Base-by-base conservation (phyloP, 495 filamentous ascomycete species). In the Tuber umbilicatum region DNA sequence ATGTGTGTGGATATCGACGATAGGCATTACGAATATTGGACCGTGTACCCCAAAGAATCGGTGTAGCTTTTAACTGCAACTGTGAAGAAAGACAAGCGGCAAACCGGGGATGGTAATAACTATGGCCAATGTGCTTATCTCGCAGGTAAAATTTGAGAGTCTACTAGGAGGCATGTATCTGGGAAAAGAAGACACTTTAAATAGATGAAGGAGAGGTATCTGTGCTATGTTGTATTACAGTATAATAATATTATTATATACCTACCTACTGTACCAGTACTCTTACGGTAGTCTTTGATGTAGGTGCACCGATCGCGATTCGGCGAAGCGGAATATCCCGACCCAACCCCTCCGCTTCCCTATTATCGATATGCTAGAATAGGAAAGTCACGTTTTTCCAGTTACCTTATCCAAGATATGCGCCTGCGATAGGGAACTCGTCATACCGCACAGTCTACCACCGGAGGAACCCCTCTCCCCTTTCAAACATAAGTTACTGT, bases 1-100 rank as follows among this genome's bases (percentile, higher is more conserved):
- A 86, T 98, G 94, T 19, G 94, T 97, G 85, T 97, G 94, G 80
- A 97, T 88, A 84, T 97, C 94, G 68, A 97, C 92, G 47, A 93
- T 86, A 42, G 84, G 77, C 79, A 81, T 80, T n/a, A n/a, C 40
- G 40, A 55, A 35, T 45, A 47, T 74, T 67, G 60, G 78, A 69
- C 40, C 14, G 12, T 17, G 4, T 17, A 35, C 19, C 17, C 6
- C 1, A 10, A 27, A 31, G 27, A 60, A 60, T 60, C 16, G n/a
- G n/a, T 60, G 50, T 12, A 27, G 23, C 27, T n/a, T 55, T 10
- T 27, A n/a, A 14, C 3, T 27, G 2, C 4, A 55, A 55, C 6
- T 27, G 50, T 12, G 27, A 55, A 60, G 12, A 60, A 60, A 60
- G 12, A 1, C n/a, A 64, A 64, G 27, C 16, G 55, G 55, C 14